Percentiles rank a stretch among this genome's conserved stretches.
These are phyloP conservation scores for Hypoxylon sp. DNA, from an alignment of 2,329 filamentous ascomycete genomes.

Conservation along the genomic window DNA sequence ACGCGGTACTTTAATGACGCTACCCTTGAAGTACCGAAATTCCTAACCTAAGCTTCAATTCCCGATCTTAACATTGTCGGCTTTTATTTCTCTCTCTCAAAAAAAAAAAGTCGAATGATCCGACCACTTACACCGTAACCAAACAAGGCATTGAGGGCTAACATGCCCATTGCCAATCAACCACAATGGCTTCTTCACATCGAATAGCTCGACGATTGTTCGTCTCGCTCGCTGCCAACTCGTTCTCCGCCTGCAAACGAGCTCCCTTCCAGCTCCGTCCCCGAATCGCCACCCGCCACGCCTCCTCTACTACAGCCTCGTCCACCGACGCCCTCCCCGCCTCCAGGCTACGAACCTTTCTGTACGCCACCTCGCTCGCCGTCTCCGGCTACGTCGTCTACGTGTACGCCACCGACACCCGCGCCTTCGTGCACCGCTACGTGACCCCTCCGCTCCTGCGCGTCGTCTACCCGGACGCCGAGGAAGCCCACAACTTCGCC, in stretches of 20 bases:
- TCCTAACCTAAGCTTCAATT: constrained; percentile 23
- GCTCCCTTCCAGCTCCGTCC: constrained; percentile 32
- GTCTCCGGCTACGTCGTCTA: constrained; percentile 64
- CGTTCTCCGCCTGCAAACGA: constrained; percentile 34
- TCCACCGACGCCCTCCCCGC: constrained; percentile 34
- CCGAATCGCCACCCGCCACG: constrained; percentile 37
- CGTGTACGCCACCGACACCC: constrained; percentile 79
- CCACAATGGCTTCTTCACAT: constrained; percentile 46
- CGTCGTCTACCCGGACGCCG: constrained; percentile 76
- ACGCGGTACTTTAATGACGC: not conserved
- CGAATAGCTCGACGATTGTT: constrained; percentile 41
- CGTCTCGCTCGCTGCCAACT: constrained; percentile 32
- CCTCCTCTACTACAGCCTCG: constrained; percentile 39
- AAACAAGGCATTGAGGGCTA: constrained; percentile 48
- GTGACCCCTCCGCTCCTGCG: constrained; percentile 75
- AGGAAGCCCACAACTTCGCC: constrained; percentile 90
- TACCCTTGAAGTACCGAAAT: not conserved
- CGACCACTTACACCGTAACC: constrained; percentile 21
- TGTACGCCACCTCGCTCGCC: constrained; percentile 58
- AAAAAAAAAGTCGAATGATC: constrained; percentile 5
- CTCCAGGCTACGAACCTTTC: constrained; percentile 53
- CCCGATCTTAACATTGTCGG: not conserved
- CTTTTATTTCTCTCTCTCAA: constrained; percentile 12
- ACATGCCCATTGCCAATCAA: constrained; percentile 41
- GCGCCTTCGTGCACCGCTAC: constrained; percentile 76